Evolutionary conservation across 805 yeast genomes (phyloP).

Genomic region (Cyberlindnera nakhonratchasimensis): DNA sequence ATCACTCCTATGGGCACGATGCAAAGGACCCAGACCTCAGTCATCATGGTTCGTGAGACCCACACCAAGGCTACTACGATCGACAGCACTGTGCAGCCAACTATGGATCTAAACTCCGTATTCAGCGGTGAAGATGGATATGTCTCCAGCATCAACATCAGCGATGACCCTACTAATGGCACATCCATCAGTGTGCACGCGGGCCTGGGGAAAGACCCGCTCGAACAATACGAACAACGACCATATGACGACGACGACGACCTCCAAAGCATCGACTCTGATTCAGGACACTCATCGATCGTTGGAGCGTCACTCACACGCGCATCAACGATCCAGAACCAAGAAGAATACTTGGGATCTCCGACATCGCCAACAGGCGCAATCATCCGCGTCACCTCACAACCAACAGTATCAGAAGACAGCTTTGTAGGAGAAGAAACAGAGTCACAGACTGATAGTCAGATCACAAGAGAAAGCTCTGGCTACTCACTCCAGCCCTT

Average conservation of each 20-base stretch:
- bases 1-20: constrained; percentile 19
- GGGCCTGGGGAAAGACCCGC: too few species aligned
- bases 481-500: constrained; percentile 15
- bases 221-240: too few species aligned
- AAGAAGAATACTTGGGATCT: neutral
- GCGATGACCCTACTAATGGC: neutral
- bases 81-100: constrained; percentile 1
- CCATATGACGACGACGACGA: constrained; percentile 6
- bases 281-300: constrained; percentile 7
- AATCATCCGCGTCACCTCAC: constrained; percentile 7
- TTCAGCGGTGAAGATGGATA: constrained; percentile 19
- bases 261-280: constrained; percentile 4
- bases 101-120: constrained; percentile 12
- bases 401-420: constrained; percentile 3
- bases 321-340: constrained; percentile 14
- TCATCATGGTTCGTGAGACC: constrained; percentile 12
- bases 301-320: constrained; percentile 14
- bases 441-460: constrained; percentile 3
- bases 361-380: constrained; percentile 3
- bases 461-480: constrained; percentile 4
- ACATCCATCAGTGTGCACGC: neutral
- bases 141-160: constrained; percentile 8
- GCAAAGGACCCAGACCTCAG: constrained; percentile 11
- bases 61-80: neutral
- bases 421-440: constrained; percentile 8